Evolutionary conservation across 2,329 filamentous ascomycete species (phyloP).

Genomic region (Cercospora zeae-maydis): DNA sequence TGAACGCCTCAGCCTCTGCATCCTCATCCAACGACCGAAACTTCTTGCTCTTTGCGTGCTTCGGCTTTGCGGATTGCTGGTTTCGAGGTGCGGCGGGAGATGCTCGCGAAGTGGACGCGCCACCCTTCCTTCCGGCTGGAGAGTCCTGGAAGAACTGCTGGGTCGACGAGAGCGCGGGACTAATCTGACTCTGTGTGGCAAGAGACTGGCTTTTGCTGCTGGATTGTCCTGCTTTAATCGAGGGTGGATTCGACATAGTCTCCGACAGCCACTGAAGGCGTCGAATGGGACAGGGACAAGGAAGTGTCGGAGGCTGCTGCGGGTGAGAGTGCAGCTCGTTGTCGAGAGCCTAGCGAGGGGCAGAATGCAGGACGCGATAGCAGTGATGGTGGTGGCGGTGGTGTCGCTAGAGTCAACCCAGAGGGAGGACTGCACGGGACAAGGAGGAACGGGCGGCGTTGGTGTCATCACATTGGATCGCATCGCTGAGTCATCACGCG

Average conservation of each 20-base stretch:
- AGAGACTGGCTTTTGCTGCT: constrained; percentile 40
- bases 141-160: constrained; percentile 44
- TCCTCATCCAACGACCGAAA: constrained; percentile 73
- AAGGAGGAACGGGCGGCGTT: constrained; percentile 5
- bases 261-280: constrained; percentile 26
- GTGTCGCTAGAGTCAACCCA: constrained; percentile 13
- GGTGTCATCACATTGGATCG: constrained; percentile 7
- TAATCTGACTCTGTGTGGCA: constrained; percentile 35
- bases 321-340: background rate
- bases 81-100: constrained; percentile 58
- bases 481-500: background rate
- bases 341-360: constrained; percentile 12
- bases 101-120: constrained; percentile 26
- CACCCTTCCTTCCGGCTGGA: constrained; percentile 36
- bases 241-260: constrained; percentile 45
- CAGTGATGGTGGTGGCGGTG: constrained; percentile 13
- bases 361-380: constrained; percentile 7
- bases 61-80: constrained; percentile 70
- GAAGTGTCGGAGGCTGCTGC: constrained; percentile 6
- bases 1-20: constrained; percentile 66
- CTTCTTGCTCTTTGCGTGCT: constrained; percentile 77
- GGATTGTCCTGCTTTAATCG: constrained; percentile 36
- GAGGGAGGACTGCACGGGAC: constrained; percentile 12
- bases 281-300: constrained; percentile 12
- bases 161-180: constrained; percentile 45